phyloP scores from a whole-genome alignment of 176 grass and related monocot genomes.

The Zea luxurians region DNA sequence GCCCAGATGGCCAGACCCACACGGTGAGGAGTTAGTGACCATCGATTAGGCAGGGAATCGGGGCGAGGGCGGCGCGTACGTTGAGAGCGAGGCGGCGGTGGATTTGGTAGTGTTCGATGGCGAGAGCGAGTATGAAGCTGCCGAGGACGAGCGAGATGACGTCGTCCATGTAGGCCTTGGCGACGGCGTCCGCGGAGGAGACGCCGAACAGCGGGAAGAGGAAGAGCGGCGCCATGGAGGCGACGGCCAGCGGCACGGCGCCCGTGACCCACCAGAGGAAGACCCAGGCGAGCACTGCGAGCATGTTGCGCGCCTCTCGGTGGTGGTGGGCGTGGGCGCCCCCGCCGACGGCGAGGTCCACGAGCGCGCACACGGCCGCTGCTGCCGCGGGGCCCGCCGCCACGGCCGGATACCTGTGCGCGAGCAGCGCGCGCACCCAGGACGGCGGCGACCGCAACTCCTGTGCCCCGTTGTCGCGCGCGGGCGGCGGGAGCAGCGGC shows the following conservation, averaged over 20 bases:
- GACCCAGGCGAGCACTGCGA: slow-evolving; percentile 75
- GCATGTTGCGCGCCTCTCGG: slow-evolving; percentile 70
- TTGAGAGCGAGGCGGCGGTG: slow-evolving; percentile 87
- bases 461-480: neutral
- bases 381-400: slow-evolving; percentile 58
- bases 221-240: slow-evolving; percentile 88
- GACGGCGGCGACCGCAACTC: neutral
- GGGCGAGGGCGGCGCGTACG: slow-evolving; percentile 14
- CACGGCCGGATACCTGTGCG: slow-evolving; percentile 47
- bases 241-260: slow-evolving; percentile 82
- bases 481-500: slow-evolving; percentile 47
- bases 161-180: slow-evolving; percentile 89
- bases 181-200: slow-evolving; percentile 53
- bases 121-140: slow-evolving; percentile 94
- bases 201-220: slow-evolving; percentile 82
- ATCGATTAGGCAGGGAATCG: too few species aligned
- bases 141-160: slow-evolving; percentile 94
- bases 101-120: slow-evolving; percentile 89
- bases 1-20: too few species aligned
- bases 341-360: slow-evolving; percentile 39
- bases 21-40: neutral
- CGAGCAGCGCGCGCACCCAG: slow-evolving; percentile 37
- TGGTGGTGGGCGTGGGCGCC: neutral
- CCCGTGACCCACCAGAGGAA: slow-evolving; percentile 91
- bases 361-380: slow-evolving; percentile 45